These are phyloP conservation scores for Jatropha multifida DNA, from an alignment of 441 rosid species.

Conservation along the genomic window DNA sequence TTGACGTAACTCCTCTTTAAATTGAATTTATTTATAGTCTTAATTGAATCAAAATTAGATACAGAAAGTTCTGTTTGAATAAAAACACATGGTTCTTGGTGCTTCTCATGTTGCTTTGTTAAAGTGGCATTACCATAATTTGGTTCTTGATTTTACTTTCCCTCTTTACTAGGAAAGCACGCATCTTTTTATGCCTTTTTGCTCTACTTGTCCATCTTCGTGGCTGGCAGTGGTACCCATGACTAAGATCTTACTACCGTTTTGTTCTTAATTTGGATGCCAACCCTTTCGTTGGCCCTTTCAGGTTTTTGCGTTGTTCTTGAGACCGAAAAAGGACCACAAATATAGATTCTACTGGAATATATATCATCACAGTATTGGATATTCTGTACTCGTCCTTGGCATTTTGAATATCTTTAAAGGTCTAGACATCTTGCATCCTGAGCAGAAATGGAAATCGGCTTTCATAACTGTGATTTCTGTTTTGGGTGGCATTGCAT, in stretches of 20 bases:
- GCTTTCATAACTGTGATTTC: slow-evolving; percentile 30
- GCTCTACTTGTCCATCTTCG: not conserved
- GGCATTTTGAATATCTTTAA: slow-evolving; percentile 50
- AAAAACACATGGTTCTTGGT: not conserved
- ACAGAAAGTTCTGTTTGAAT: not conserved
- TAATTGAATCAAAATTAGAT: not conserved
- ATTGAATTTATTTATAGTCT: not conserved
- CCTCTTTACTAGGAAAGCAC: not conserved
- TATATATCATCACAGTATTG: slow-evolving; percentile 49
- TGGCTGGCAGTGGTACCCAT: slow-evolving; percentile 12
- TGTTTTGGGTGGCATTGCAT: slow-evolving; percentile 33
- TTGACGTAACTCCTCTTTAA: not conserved
- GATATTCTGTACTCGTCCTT: slow-evolving; percentile 40
- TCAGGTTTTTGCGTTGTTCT: slow-evolving; percentile 43
- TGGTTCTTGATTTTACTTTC: not conserved
- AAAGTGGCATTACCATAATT: not conserved
- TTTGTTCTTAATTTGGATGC: slow-evolving; percentile 9
- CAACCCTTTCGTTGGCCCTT: not conserved
- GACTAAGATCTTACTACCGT: not conserved
- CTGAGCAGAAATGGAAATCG: slow-evolving; percentile 37
- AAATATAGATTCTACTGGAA: slow-evolving; percentile 59
- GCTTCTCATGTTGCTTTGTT: no score
- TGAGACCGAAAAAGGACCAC: slow-evolving; percentile 57
- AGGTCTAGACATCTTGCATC: slow-evolving; percentile 48
- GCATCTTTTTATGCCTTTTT: not conserved